Evolutionary conservation across 176 grass and related monocot species (phyloP).

Genomic region (Areca catechu): DNA sequence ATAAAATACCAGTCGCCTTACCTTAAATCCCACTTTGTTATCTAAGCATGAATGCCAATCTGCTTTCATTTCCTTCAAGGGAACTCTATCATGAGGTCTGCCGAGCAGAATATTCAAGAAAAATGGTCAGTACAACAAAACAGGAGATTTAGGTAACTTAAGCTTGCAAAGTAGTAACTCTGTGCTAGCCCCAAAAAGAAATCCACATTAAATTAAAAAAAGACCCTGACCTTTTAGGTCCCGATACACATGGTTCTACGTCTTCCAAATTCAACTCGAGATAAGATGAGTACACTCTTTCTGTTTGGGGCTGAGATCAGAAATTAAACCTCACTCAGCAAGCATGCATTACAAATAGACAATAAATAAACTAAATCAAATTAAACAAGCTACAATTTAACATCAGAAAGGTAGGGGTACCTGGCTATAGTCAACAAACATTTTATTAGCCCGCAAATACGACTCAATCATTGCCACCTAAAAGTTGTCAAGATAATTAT

Average conservation of each 20-base stretch:
- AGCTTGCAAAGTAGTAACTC: no score
- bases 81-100: conserved; percentile 92
- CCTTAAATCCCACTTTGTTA: conserved; percentile 81
- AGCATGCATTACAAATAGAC: no score
- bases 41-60: conserved; percentile 77
- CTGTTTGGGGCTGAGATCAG: conserved; percentile 53
- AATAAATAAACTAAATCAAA: not conserved
- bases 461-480: conserved; percentile 94
- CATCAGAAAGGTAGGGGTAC: conserved; percentile 22
- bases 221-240: conserved; percentile 59
- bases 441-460: conserved; percentile 76
- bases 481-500: no score
- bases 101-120: no score
- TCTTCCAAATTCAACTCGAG: conserved; percentile 63
- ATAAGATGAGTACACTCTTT: conserved; percentile 77
- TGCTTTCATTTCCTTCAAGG: conserved; percentile 87
- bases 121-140: no score
- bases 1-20: conserved; percentile 5
- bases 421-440: conserved; percentile 88
- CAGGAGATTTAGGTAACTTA: no score
- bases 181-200: no score
- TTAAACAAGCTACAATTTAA: conserved; percentile 3
- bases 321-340: no score
- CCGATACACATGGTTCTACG: conserved; percentile 73
- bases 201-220: no score